phyloP scores from a whole-genome alignment of 2,329 filamentous ascomycete genomes.

The Neurospora sp. region DNA sequence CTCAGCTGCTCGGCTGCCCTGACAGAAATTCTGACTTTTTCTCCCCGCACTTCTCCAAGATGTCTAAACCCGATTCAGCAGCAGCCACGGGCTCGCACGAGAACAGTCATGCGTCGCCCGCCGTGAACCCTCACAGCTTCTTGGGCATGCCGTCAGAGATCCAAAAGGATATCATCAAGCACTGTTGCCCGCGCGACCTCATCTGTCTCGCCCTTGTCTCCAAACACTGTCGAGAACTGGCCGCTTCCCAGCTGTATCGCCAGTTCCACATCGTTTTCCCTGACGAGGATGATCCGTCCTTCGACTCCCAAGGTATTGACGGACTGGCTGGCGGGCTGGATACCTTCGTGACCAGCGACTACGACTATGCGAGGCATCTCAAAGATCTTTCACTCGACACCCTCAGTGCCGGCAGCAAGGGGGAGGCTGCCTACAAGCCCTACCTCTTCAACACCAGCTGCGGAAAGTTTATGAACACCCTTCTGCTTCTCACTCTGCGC shows the following conservation, averaged over 20 bases:
- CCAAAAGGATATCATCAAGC: slow-evolving; percentile 36
- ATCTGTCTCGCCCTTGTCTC: slow-evolving; percentile 51
- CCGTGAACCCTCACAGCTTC: slow-evolving; percentile 18
- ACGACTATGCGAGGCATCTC: slow-evolving; percentile 51
- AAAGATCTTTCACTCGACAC: slow-evolving; percentile 48
- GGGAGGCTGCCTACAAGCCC: slow-evolving; percentile 42
- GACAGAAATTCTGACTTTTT: not conserved
- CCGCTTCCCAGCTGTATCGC: slow-evolving; percentile 49
- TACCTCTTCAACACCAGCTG: slow-evolving; percentile 47
- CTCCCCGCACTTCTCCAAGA: not conserved
- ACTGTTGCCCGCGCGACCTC: slow-evolving; percentile 42
- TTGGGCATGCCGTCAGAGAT: slow-evolving; percentile 37
- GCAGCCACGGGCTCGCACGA: slow-evolving; percentile 25
- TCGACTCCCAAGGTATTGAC: slow-evolving; percentile 42
- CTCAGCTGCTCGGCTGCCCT: not conserved
- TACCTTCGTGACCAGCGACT: slow-evolving; percentile 53
- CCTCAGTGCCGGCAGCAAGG: slow-evolving; percentile 39
- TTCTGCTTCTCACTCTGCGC: slow-evolving; percentile 46
- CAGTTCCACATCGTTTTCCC: slow-evolving; percentile 51
- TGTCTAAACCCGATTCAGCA: not conserved
- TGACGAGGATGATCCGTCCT: slow-evolving; percentile 44
- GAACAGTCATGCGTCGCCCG: slow-evolving; percentile 2
- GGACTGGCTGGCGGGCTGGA: slow-evolving; percentile 48
- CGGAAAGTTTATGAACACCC: slow-evolving; percentile 55
- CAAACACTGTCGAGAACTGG: slow-evolving; percentile 46